Percentiles rank a stretch among this genome's conserved stretches.
These are phyloP conservation scores for Phyllosticta citriasiana DNA, from an alignment of 2,329 filamentous ascomycete genomes.

Conservation along the genomic window DNA sequence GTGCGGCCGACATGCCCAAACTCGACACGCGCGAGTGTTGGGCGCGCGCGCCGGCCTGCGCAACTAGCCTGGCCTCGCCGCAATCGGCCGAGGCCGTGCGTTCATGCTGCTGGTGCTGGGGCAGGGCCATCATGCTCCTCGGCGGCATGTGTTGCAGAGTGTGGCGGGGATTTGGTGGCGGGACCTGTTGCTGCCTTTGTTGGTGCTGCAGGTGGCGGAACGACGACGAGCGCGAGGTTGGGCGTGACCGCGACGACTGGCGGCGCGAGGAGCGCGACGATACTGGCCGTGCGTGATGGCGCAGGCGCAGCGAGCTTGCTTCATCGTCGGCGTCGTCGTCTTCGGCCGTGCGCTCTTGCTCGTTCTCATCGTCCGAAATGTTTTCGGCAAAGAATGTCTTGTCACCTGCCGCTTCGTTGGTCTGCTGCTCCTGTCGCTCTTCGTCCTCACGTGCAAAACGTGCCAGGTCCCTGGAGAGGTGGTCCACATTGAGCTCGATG, in stretches of 20 bases:
- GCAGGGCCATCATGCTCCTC: conserved; percentile 1
- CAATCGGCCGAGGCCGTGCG: conserved; percentile 21
- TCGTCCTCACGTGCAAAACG: conserved; percentile 18
- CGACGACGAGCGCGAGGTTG: background rate
- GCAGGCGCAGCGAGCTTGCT: conserved; percentile 17
- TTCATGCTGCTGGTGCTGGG: conserved; percentile 19
- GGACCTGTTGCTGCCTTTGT: background rate
- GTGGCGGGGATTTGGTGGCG: background rate
- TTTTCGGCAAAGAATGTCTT: conserved; percentile 15
- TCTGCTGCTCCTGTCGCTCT: conserved; percentile 12
- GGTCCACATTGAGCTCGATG: conserved; percentile 22
- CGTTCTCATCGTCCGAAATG: conserved; percentile 12
- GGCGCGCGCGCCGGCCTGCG: conserved; percentile 2
- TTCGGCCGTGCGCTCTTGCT: conserved; percentile 4
- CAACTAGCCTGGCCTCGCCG: conserved; percentile 22
- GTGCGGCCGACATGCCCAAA: background rate
- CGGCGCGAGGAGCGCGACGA: background rate
- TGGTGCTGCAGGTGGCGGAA: background rate
- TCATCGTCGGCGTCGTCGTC: background rate
- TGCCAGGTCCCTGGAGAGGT: conserved; percentile 24
- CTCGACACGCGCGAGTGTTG: conserved; percentile 6
- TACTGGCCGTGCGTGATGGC: conserved; percentile 9
- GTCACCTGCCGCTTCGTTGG: background rate
- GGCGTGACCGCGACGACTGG: background rate
- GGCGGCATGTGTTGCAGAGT: background rate